Evolutionary conservation across 805 yeast species (phyloP).

Genomic region (Helenozyma baotianmanensis): DNA sequence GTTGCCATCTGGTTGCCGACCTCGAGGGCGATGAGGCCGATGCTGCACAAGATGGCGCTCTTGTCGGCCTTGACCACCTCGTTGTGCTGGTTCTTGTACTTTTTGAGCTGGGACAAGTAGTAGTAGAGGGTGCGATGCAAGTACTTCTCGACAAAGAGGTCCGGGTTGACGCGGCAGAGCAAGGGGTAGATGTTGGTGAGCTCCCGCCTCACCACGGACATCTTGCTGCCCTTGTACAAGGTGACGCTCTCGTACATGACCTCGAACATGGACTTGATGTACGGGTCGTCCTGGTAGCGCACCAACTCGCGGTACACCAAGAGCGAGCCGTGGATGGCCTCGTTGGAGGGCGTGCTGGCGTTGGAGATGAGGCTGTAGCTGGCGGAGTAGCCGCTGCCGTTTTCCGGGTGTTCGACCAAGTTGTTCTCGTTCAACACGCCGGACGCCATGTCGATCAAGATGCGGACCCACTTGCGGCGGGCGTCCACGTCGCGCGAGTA

Average conservation of each 20-base stretch:
- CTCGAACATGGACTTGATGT: constrained; percentile 66
- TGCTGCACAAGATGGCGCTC: constrained; percentile 68
- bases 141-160: constrained; percentile 71
- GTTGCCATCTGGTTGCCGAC: constrained; percentile 83
- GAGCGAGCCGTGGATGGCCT: constrained; percentile 81
- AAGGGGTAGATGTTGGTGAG: constrained; percentile 81
- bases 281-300: constrained; percentile 60
- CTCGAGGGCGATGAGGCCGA: constrained; percentile 78
- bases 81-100: constrained; percentile 44
- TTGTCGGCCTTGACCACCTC: constrained; percentile 51
- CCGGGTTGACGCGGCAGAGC: constrained; percentile 72
- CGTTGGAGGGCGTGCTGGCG: constrained; percentile 36
- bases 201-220: constrained; percentile 72
- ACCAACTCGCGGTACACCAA: constrained; percentile 78
- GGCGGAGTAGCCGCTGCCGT: constrained; percentile 3
- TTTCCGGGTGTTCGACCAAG: constrained; percentile 7
- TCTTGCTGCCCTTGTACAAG: constrained; percentile 71
- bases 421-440: constrained; percentile 45
- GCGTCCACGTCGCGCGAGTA: constrained; percentile 71
- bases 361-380: constrained; percentile 8
- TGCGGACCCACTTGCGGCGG: constrained; percentile 70
- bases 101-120: constrained; percentile 72
- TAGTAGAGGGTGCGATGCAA: constrained; percentile 75
- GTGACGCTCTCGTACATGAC: constrained; percentile 73
- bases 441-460: constrained; percentile 64